Percentiles rank a stretch among this genome's conserved stretches.
Conservation (phyloP, 805 yeast genomes). For the Saccharomycopsis synnaedendra region DNA sequence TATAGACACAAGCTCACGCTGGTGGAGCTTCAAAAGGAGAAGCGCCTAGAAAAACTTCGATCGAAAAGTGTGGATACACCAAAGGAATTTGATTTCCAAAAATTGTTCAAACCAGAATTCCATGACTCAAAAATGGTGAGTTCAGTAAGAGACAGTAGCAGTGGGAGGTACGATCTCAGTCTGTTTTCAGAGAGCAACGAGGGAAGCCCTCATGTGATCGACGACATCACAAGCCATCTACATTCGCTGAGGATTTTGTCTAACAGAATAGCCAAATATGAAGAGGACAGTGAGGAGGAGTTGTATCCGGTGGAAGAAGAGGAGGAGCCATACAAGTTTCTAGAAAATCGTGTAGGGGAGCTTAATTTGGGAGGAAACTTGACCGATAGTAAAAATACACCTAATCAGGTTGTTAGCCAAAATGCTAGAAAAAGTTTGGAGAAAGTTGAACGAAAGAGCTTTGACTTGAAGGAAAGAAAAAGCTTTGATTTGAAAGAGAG, state of each 20-base stretch:
- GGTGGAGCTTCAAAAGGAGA: conserved; percentile 13
- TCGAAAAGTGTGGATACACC: not conserved
- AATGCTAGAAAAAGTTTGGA: no score
- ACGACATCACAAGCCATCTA: conserved; percentile 4
- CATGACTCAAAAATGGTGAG: not conserved
- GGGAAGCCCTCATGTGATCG: not conserved
- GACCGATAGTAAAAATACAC: no score
- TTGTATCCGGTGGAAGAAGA: not conserved
- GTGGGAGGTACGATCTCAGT: not conserved
- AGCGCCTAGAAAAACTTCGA: not conserved
- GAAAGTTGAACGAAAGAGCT: no score
- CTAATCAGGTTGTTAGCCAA: no score
- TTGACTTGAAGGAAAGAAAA: no score
- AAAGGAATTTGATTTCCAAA: conserved; percentile 1
- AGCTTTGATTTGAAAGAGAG: no score
- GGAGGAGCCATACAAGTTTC: not conserved
- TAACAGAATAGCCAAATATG: conserved; percentile 6
- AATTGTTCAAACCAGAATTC: conserved; percentile 9
- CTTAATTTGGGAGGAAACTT: no score
- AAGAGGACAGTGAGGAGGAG: conserved; percentile 9
- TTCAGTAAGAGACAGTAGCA: not conserved
- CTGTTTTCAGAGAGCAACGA: not conserved
- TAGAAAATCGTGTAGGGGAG: no score
- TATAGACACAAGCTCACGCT: conserved; percentile 27
- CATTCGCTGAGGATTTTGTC: conserved; percentile 10